These are phyloP conservation scores for Mycena albidolilacea DNA, from an alignment of 768 basidiomycete genomes.

Conservation along the genomic window DNA sequence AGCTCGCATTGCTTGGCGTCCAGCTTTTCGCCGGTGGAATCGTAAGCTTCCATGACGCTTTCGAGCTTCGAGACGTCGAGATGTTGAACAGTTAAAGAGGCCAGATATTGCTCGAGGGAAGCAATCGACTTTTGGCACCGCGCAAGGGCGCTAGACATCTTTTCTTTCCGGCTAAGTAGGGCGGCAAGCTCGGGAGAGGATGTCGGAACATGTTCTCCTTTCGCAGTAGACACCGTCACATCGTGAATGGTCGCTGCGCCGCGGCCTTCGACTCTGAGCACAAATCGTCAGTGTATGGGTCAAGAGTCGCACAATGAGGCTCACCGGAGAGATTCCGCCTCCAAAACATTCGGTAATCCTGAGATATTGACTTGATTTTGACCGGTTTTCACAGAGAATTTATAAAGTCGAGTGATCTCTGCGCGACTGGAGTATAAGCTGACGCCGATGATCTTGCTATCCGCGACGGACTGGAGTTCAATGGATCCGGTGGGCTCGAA, in stretches of 20 bases:
- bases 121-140: slow-evolving; percentile 40
- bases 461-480: slow-evolving; percentile 45
- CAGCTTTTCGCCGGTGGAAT: slow-evolving; percentile 34
- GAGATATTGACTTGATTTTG: slow-evolving; percentile 38
- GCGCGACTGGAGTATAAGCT: slow-evolving; percentile 55
- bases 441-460: slow-evolving; percentile 53
- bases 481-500: slow-evolving; percentile 35
- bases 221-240: slow-evolving; percentile 33
- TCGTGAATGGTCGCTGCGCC: slow-evolving; percentile 44
- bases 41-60: slow-evolving; percentile 37
- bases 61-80: slow-evolving; percentile 39
- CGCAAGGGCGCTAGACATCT: slow-evolving; percentile 31
- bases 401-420: slow-evolving; percentile 54
- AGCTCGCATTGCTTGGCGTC: slow-evolving; percentile 36
- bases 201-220: slow-evolving; percentile 18
- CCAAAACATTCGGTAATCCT: slow-evolving; percentile 37
- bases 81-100: slow-evolving; percentile 35
- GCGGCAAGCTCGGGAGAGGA: slow-evolving; percentile 16
- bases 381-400: slow-evolving; percentile 41
- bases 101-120: slow-evolving; percentile 39
- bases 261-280: slow-evolving; percentile 41
- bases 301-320: background rate
- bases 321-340: slow-evolving; percentile 38
- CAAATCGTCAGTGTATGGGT: background rate
- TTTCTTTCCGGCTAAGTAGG: slow-evolving; percentile 16